Conservation (phyloP, 768 basidiomycete genomes). For the Boletus subcaerulescens region DNA sequence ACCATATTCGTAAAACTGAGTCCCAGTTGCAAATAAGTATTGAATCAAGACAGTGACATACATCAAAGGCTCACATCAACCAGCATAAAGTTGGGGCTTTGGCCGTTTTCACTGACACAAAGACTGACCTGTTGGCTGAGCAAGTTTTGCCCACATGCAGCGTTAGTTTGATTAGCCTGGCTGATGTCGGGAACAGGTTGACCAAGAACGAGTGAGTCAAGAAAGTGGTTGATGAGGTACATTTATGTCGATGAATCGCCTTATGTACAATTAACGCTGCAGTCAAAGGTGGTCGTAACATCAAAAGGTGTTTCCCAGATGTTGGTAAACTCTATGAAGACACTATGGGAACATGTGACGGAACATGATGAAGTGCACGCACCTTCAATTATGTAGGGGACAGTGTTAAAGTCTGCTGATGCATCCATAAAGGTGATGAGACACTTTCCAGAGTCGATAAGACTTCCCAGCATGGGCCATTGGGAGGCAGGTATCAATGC, state of each 20-base stretch:
- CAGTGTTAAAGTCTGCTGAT: conserved; percentile 62
- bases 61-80: conserved; percentile 65
- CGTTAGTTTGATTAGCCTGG: conserved; percentile 73
- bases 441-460: conserved; percentile 76
- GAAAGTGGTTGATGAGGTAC: conserved; percentile 92
- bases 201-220: conserved; percentile 61
- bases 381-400: conserved; percentile 92
- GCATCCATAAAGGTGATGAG: conserved; percentile 86
- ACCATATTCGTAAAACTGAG: conserved; percentile 77
- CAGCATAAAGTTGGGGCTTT: conserved; percentile 81
- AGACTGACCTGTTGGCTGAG: conserved; percentile 73
- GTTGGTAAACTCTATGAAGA: conserved; percentile 72
- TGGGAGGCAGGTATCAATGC: conserved; percentile 51
- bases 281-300: conserved; percentile 65
- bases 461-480: conserved; percentile 85
- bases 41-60: background rate
- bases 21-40: background rate
- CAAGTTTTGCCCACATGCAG: conserved; percentile 64
- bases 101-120: conserved; percentile 55
- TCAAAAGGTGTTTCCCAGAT: conserved; percentile 85
- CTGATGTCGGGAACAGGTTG: conserved; percentile 65
- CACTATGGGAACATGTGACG: background rate
- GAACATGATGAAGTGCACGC: conserved; percentile 12
- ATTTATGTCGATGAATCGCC: conserved; percentile 70
- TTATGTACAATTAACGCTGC: conserved; percentile 78